These are phyloP conservation scores for Trichosphaerium sp. DNA, from an alignment of 78 protist species.

Conservation along the genomic window DNA sequence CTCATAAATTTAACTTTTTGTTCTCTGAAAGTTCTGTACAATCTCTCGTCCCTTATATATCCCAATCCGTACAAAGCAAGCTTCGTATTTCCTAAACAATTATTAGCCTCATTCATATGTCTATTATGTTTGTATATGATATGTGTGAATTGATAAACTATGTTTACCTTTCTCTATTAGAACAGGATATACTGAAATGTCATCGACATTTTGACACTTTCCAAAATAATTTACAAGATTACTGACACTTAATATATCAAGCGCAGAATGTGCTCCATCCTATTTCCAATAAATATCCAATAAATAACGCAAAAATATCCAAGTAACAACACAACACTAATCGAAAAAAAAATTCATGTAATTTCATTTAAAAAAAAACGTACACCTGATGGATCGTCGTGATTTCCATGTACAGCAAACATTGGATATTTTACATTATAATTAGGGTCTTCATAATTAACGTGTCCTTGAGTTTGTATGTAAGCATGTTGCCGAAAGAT, in stretches of 20 bases:
- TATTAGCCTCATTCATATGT: too few relatives aligned
- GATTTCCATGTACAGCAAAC: constrained; percentile 97
- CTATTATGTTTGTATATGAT: background rate
- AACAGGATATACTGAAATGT: constrained; percentile 74
- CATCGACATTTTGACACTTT: constrained; percentile 40
- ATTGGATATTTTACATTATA: constrained; percentile 89
- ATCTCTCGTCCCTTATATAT: constrained; percentile 87
- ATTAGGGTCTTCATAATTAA: constrained; percentile 91
- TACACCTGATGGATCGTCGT: constrained; percentile 97
- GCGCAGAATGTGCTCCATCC: constrained; percentile 65
- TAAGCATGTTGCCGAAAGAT: background rate
- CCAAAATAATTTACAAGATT: constrained; percentile 90
- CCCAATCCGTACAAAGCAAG: constrained; percentile 96
- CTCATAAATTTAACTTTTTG: constrained; percentile 42
- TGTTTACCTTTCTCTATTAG: constrained; percentile 40
- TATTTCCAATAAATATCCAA: background rate
- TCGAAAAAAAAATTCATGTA: background rate
- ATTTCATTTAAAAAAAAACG: background rate
- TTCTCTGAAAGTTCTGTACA: constrained; percentile 63
- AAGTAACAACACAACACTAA: background rate
- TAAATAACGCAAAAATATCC: too few relatives aligned
- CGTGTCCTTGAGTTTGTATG: too few relatives aligned
- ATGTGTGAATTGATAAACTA: background rate
- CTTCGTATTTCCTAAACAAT: constrained; percentile 35
- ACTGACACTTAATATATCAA: constrained; percentile 72